Evolutionary conservation across 179 eudicot genomes (phyloP).

Genomic region (Camellia oleifera): DNA sequence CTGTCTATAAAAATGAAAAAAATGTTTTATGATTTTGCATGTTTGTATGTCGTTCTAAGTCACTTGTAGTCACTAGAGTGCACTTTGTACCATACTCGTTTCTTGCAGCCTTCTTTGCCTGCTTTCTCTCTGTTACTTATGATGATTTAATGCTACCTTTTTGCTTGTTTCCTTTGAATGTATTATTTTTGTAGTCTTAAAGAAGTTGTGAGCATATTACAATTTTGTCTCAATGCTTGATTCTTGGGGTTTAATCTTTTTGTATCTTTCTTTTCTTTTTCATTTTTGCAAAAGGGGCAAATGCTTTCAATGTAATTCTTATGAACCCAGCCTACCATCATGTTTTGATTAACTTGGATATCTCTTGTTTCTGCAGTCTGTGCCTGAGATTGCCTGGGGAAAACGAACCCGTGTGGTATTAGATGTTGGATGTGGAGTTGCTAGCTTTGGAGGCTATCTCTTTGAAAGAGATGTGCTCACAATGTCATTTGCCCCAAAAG

Average conservation of each 20-base stretch:
- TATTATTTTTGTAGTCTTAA: neutral
- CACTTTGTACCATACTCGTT: neutral
- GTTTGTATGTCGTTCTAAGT: neutral
- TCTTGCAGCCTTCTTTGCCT: neutral
- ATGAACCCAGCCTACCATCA: conserved; percentile 6
- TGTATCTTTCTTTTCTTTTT: neutral
- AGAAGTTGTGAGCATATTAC: neutral
- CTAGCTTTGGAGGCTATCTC: conserved; percentile 75
- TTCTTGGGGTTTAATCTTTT: neutral
- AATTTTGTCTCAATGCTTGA: neutral
- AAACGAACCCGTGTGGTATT: conserved; percentile 55
- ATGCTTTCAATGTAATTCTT: neutral
- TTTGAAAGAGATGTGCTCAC: conserved; percentile 66
- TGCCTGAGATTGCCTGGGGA: conserved; percentile 66
- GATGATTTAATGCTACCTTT: neutral
- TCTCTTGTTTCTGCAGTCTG: conserved; percentile 30
- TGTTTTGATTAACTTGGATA: conserved; percentile 4
- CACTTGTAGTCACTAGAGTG: neutral
- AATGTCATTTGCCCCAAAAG: conserved; percentile 80
- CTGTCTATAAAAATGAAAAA: neutral
- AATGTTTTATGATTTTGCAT: neutral
- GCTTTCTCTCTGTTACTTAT: neutral
- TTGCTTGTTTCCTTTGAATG: neutral
- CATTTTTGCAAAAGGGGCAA: neutral
- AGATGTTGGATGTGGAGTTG: conserved; percentile 88